These are phyloP conservation scores for Fusarium verticillioides DNA, from an alignment of 2,329 filamentous ascomycete species.

Conservation along the genomic window DNA sequence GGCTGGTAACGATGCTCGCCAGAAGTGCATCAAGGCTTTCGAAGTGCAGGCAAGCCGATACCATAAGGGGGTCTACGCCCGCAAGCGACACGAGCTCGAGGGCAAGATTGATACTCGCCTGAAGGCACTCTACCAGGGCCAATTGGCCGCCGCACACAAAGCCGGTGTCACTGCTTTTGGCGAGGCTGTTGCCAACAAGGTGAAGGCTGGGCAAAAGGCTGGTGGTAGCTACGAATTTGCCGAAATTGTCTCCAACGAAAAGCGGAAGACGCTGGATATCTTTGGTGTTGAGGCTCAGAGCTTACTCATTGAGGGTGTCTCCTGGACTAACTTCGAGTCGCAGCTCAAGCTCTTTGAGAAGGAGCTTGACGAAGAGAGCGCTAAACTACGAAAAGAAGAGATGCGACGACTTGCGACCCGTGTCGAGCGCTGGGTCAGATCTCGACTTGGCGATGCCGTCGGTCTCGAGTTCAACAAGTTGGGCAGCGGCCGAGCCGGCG, in stretches of 20 bases:
- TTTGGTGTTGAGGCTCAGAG: constrained; percentile 82
- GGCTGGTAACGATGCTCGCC: constrained; percentile 77
- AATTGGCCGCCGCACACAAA: constrained; percentile 90
- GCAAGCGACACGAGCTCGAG: constrained; percentile 87
- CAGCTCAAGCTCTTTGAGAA: constrained; percentile 85
- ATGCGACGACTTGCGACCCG: constrained; percentile 92
- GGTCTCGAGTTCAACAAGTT: constrained; percentile 97
- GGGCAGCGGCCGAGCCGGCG: constrained; percentile 85
- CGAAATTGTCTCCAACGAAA: constrained; percentile 88
- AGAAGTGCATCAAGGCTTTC: constrained; percentile 82
- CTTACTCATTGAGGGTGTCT: constrained; percentile 79
- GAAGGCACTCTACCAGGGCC: constrained; percentile 88
- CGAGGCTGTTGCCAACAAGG: constrained; percentile 84
- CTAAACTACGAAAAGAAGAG: constrained; percentile 88
- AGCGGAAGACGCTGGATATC: constrained; percentile 76
- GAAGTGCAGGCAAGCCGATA: constrained; percentile 92
- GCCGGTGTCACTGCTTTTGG: constrained; percentile 84
- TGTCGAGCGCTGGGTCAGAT: constrained; percentile 93
- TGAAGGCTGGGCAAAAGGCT: constrained; percentile 93
- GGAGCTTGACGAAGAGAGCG: constrained; percentile 89
- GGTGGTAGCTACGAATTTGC: constrained; percentile 94
- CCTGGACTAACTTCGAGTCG: constrained; percentile 89
- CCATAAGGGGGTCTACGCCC: constrained; percentile 92
- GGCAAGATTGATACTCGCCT: constrained; percentile 87
- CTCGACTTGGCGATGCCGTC: constrained; percentile 85